Evolutionary conservation across 768 basidiomycete genomes (phyloP), one percentile per base, ranked within the genome.

Genomic region (Lactarius deliciosus): DNA sequence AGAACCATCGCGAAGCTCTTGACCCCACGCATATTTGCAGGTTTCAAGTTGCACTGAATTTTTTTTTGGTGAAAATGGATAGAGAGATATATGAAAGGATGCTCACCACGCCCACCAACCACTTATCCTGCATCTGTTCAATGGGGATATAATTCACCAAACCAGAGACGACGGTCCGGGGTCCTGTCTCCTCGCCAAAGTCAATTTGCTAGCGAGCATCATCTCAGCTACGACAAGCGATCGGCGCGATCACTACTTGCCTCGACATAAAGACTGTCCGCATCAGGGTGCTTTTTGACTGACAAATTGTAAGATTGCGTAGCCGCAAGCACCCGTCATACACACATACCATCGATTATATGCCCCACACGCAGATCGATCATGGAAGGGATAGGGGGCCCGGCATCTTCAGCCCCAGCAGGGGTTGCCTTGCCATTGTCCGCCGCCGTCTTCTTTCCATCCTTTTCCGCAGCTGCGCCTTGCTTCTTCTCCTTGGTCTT

Each of bases 1-100:
- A 99, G 88, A 43, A 99, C 91, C 97, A 99, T 98, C 38, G 95
- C 97, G 73, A 91, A 96, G 66, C 94, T 96, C 81, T 98, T 98
- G 72, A 99, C 88, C 2, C 97, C 97, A 65, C 96, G 88, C 96
- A 99, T 98, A 71, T 82, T 88, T 8, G 91, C 96, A 5, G 96
- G 96, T 78, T 99, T 98, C 68, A 99, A 78, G 76, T 98, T 96
- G 76, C 91, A 94, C 90, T 92, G 62, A 2, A 40, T 13, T 20
- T 15, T 11, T 11, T 9, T 56, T 34, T 32, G 66, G 34, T 57
- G 25, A 57, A 60, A 57, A 60, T 56, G 55, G 30, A 54, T n/a
- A 56, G 2, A 32, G 56, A 15, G 8, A 2, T 11, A 5, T 45
- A 41, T 62, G 34, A 41, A 18, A 38, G 2, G 57, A 2, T 2